Evolutionary conservation across 495 filamentous ascomycete genomes (phyloP), one percentile per base, ranked within the genome.

Genomic region (Tuber calosporum): DNA sequence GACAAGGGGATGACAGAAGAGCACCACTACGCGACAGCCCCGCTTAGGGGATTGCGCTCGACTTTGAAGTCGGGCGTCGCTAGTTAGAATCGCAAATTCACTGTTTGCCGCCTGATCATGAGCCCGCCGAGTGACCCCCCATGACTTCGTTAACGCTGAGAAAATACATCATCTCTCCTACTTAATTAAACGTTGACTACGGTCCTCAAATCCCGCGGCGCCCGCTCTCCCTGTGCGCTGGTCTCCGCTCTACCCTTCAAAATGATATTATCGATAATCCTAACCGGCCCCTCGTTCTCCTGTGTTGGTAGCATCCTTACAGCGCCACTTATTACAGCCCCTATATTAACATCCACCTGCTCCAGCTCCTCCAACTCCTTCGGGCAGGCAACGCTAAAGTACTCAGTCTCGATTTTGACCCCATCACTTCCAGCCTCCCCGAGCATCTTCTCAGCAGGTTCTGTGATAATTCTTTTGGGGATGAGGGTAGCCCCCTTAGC

Each of bases 251-350:
- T 77, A 71, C 89, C 87, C 76, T 86, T 84, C 42, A 95, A 82
- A 71, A 96, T 90, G 78, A 98, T 89, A 79, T 99, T 99, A 81
- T 99, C 95, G 82, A 99, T 97, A 81, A 99, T 83, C 71, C 95
- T 86, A 30, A 99, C 95, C 9, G 92, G 85, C 0, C 89, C 89
- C 83, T 98, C 93, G 1, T 85, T 90, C 34, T 87, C 82, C 80
- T 95, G 90, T 9, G 97, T 83, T 0, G 93, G 91, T 41, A 92
- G 82, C 91, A 99, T 96, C 84, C 91, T 94, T 43, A 99, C 83
- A 3, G 95, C 95, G 26, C 92, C 91, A 79, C 93, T 97, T 73
- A 99, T 81, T 43, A 99, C 90, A 0, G 89, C 93, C 0, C 96
- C 95, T 72, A 85, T 86, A 3, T 83, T 81, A 0, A 87, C 84